Evolutionary conservation across 129 eudicot species (phyloP).

Genomic region (Centrapalus pauciflorus): DNA sequence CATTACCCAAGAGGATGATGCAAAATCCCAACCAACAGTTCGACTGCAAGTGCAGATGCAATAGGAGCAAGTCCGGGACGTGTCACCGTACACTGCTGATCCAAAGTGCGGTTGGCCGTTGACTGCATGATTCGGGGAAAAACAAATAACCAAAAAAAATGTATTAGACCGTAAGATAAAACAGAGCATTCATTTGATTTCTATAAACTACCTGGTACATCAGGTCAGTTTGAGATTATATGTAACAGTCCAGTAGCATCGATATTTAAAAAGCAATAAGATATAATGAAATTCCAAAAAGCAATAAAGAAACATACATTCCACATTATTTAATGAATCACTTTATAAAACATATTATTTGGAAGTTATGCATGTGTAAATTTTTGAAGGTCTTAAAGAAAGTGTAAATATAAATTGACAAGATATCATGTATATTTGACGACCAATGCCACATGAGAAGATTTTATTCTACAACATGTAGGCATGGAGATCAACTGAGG

Average conservation of each 20-base stretch:
- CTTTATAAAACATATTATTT: background rate
- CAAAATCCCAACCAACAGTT: slow-evolving; percentile 74
- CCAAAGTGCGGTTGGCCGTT: slow-evolving; percentile 91
- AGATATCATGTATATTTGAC: background rate
- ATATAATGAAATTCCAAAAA: too few relatives aligned
- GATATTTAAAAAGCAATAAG: too few relatives aligned
- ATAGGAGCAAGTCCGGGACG: slow-evolving; percentile 99
- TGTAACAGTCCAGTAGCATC: too few relatives aligned
- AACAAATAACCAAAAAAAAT: background rate
- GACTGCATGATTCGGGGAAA: slow-evolving; percentile 48
- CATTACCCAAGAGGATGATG: slow-evolving; percentile 91
- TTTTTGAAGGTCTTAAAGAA: background rate
- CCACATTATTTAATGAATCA: background rate
- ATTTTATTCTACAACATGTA: background rate
- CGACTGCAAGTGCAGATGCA: slow-evolving; percentile 92
- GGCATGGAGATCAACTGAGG: background rate
- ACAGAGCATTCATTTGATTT: too few relatives aligned
- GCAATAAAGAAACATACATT: too few relatives aligned
- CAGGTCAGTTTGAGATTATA: too few relatives aligned
- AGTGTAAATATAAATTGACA: background rate
- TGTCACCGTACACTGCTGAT: slow-evolving; percentile 97
- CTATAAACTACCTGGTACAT: too few relatives aligned
- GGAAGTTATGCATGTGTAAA: background rate
- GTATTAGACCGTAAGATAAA: too few relatives aligned
- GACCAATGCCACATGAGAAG: background rate